Conservation (phyloP, 768 basidiomycete genomes). For the Russula sp. region DNA sequence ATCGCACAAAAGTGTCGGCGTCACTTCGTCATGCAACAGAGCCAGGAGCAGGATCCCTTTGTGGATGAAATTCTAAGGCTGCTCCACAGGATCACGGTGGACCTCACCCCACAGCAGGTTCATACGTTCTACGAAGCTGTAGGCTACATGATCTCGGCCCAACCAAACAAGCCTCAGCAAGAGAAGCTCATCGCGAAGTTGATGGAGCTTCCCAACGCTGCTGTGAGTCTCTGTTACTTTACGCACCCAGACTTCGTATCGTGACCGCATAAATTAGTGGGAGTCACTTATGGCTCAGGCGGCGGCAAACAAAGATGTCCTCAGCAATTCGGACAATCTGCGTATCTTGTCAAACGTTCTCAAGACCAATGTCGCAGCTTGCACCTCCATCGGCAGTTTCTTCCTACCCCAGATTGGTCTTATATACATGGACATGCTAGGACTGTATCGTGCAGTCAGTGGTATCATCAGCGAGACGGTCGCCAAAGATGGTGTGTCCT, state of each 20-base stretch:
- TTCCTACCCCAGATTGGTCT: slow-evolving; percentile 96
- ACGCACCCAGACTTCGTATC: neutral
- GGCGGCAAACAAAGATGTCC: slow-evolving; percentile 84
- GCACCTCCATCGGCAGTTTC: slow-evolving; percentile 94
- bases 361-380: slow-evolving; percentile 98
- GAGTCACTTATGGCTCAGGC: slow-evolving; percentile 96
- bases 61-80: slow-evolving; percentile 93
- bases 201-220: slow-evolving; percentile 97
- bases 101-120: slow-evolving; percentile 91
- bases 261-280: slow-evolving; percentile 54
- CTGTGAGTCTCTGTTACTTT: slow-evolving; percentile 35
- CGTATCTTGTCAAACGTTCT: slow-evolving; percentile 95
- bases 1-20: slow-evolving; percentile 98
- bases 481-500: slow-evolving; percentile 63
- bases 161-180: slow-evolving; percentile 95
- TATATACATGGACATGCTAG: slow-evolving; percentile 96
- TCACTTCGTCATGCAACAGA: slow-evolving; percentile 98
- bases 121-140: slow-evolving; percentile 99
- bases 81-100: slow-evolving; percentile 90
- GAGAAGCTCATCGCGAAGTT: slow-evolving; percentile 91
- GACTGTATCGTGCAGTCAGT: slow-evolving; percentile 94
- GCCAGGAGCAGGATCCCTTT: slow-evolving; percentile 95
- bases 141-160: slow-evolving; percentile 98
- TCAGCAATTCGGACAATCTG: slow-evolving; percentile 87
- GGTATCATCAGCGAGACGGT: slow-evolving; percentile 94